Evolutionary conservation across 805 yeast species (phyloP), one percentile per base, ranked within the genome.

Genomic region (Metschnikowia proteae): DNA sequence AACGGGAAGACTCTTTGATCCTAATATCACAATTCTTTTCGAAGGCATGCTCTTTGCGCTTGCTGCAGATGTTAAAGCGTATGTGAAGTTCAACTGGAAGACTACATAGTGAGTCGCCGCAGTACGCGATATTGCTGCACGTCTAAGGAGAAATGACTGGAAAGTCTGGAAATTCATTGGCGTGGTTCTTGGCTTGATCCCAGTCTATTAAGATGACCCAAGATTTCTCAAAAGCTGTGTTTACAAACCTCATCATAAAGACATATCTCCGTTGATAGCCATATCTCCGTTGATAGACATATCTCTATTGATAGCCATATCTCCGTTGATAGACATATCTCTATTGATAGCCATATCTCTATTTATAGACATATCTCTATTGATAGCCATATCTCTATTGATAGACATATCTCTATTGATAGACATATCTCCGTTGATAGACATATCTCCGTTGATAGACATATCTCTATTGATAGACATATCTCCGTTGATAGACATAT

Each of bases 21-120:
- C 47, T 45, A 13, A 61, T 32, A 47, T 68, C 17, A 49, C 67
- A 39, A 44, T 5, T 40, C 60, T 1, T 50, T 60, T 68, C 30
- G 54, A 43, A n/a, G 67, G 67, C 1, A 43, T 57, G 13, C 49
- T 55, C 5, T 46, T 49, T 11, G 60, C 64, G 0, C 41, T 60
- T 4, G 27, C 30, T 26, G 57, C 60, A 39, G 53, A 57, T n/a
- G 65, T 60, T 13, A 50, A 58, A 5, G 50, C 57, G 3, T 66
- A 60, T 45, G 57, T 68, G 11, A 43, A 58, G 5, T 64, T 62
- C 54, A 70, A 68, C 52, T 71, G 73, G 71, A 58, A 60, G 70
- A 63, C 47, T 73, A 64, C 48, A 57, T 73, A 3, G 54, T 64
- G 3, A 59, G 71, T 11, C 52, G 64, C 35, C 37, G 70, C 51